These are phyloP conservation scores for Letharia columbiana DNA, from an alignment of 495 filamentous ascomycete genomes.

Conservation along the genomic window DNA sequence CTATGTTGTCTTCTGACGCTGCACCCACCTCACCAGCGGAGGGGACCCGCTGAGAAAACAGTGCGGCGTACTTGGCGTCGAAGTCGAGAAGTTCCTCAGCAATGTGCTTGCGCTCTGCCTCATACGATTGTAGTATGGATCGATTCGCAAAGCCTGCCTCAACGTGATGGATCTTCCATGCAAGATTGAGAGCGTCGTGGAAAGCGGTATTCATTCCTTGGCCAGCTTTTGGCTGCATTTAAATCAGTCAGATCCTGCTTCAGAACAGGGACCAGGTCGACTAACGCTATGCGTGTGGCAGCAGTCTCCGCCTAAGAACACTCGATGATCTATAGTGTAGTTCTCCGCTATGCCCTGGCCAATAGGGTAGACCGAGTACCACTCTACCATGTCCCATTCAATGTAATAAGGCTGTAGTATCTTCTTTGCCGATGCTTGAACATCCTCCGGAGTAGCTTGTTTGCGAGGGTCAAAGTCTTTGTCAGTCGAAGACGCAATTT, in stretches of 20 bases:
- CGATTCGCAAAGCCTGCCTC: conserved; percentile 48
- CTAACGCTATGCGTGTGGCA: conserved; percentile 58
- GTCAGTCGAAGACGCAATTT: conserved; percentile 58
- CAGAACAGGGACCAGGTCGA: conserved; percentile 10
- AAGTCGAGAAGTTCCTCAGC: conserved; percentile 69
- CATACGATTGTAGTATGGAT: conserved; percentile 57
- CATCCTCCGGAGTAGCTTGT: conserved; percentile 41
- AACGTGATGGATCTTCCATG: conserved; percentile 68
- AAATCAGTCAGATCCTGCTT: conserved; percentile 2
- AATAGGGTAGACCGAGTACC: conserved; percentile 55
- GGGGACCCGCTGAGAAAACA: conserved; percentile 45
- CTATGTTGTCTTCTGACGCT: conserved; percentile 32
- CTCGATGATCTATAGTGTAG: conserved; percentile 44
- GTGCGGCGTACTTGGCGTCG: conserved; percentile 55
- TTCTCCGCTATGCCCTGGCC: conserved; percentile 50
- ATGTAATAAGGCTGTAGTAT: conserved; percentile 52
- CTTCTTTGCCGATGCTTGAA: conserved; percentile 48
- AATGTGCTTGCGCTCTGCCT: conserved; percentile 56
- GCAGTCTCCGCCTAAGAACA: conserved; percentile 52
- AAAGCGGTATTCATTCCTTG: conserved; percentile 46
- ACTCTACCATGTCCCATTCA: conserved; percentile 43
- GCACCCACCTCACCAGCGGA: conserved; percentile 48
- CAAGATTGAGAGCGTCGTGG: conserved; percentile 57
- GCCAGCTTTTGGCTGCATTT: conserved; percentile 48
- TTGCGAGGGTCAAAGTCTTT: conserved; percentile 45